These are phyloP conservation scores for Fraxinus cuspidata DNA, from an alignment of 257 asterid genomes.

Conservation along the genomic window DNA sequence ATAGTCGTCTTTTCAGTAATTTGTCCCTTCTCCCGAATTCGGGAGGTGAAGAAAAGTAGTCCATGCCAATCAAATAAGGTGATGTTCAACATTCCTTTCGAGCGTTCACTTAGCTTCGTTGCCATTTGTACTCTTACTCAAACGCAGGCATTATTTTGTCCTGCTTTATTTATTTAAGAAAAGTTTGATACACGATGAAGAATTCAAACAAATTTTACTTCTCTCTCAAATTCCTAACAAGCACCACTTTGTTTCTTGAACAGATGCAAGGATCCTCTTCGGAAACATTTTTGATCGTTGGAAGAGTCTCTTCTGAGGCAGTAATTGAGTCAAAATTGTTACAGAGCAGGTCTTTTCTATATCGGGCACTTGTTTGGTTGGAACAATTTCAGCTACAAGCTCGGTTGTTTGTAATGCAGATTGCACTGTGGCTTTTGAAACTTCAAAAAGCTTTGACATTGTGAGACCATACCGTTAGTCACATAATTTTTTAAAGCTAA, in stretches of 20 bases:
- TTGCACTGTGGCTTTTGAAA: conserved; percentile 73
- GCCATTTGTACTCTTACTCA: neutral
- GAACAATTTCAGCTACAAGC: conserved; percentile 59
- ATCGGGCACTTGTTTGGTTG: conserved; percentile 57
- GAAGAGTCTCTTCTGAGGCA: conserved; percentile 91
- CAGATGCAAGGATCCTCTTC: conserved; percentile 79
- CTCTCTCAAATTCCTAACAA: conserved; percentile 11
- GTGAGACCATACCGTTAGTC: conserved; percentile 21
- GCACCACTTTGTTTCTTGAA: conserved; percentile 21
- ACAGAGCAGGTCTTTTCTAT: conserved; percentile 57
- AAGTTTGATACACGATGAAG: neutral
- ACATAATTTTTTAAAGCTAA: neutral
- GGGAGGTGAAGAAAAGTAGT: neutral
- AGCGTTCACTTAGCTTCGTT: neutral
- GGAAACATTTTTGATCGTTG: conserved; percentile 74
- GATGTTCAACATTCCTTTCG: neutral
- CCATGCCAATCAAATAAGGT: neutral
- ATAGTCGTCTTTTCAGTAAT: neutral
- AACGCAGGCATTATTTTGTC: neutral
- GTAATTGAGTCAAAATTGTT: conserved; percentile 66
- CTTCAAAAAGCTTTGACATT: conserved; percentile 56
- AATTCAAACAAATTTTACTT: neutral
- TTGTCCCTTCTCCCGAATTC: neutral
- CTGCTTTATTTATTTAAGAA: neutral
- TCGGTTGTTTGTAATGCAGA: conserved; percentile 67